Base-by-base conservation (phyloP, 2,329 filamentous ascomycete genomes). In the Fusarium virguliforme region DNA sequence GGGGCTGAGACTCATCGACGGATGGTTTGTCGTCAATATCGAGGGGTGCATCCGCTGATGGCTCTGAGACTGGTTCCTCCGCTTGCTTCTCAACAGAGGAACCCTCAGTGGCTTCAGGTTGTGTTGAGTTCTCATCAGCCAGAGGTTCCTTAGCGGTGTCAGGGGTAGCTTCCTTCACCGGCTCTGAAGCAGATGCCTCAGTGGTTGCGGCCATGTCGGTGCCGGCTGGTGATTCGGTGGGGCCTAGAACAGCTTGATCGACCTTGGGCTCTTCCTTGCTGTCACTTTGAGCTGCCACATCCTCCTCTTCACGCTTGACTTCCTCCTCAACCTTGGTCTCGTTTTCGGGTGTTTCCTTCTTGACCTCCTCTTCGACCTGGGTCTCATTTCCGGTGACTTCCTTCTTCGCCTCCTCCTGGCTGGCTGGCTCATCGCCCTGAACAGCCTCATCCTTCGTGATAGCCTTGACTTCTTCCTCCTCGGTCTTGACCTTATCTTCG, bases 1-100 rank as follows among this genome's bases (percentile, higher is more conserved):
- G 74, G 76, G 67, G 63, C 70, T 76, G 32, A 10, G 48, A 28
- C 28, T 71, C 68, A 34, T 74, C 62, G 22, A 41, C 32, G 22
- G 40, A 18, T 15, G 56, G 32, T 6, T 64, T 30, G 6, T 58
- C 24, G 15, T n/a, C 9, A 13, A 58, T 9, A 22, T 67, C 43
- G 15, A 22, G n/a, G 5, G 54, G 24, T 9, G 37, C 10, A 9
- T 62, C 68, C 8, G 34, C 24, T 28, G 34, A 24, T 43, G 61
- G 43, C 30, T 66, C 48, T 5, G 54, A 9, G 8, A n/a, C 65
- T 56, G 41, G 35, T 18, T 64, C 57, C 18, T 46, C 37, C 12
- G 34, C 32, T n/a, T 24, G 32, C 13, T 53, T 53, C 18, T 53
- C 32, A 18, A 37, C 22, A 22, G 24, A 15, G 9, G 32, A 13